phyloP scores from a whole-genome alignment of 495 filamentous ascomycete genomes.

The Margaritispora aquatica region DNA sequence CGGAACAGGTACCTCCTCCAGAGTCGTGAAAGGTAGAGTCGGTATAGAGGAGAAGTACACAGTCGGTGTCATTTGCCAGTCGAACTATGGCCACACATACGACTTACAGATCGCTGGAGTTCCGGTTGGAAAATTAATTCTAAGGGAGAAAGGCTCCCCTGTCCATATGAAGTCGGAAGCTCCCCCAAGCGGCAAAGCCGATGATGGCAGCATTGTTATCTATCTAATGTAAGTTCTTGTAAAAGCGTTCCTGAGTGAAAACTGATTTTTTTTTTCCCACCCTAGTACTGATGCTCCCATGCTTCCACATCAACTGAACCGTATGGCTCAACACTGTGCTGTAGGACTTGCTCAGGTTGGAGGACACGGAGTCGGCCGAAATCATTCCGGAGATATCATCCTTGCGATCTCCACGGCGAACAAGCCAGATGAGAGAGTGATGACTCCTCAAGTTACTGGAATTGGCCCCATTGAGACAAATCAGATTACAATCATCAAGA shows the following conservation, averaged over 20 bases:
- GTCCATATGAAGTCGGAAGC: constrained; percentile 5
- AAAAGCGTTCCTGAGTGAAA: neutral
- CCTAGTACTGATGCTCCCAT: constrained; percentile 23
- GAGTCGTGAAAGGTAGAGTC: constrained; percentile 14
- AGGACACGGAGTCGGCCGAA: constrained; percentile 20
- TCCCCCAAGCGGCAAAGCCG: constrained; percentile 18
- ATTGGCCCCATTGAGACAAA: constrained; percentile 13
- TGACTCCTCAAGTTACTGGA: constrained; percentile 4
- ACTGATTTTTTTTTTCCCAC: neutral
- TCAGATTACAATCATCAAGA: constrained; percentile 21
- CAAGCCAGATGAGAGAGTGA: constrained; percentile 14
- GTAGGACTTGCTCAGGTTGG: constrained; percentile 23
- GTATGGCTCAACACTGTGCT: constrained; percentile 20
- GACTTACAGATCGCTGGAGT: constrained; percentile 21
- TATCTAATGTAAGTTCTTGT: constrained; percentile 12
- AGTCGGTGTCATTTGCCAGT: constrained; percentile 19
- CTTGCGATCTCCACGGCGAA: constrained; percentile 24
- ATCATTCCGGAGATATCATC: constrained; percentile 24
- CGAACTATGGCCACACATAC: constrained; percentile 20
- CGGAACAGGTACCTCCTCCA: constrained; percentile 24
- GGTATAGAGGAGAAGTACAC: constrained; percentile 11
- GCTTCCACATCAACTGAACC: constrained; percentile 25
- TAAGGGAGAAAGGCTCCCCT: constrained; percentile 10
- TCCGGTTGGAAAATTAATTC: constrained; percentile 17
- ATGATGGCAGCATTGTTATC: constrained; percentile 26